These are phyloP conservation scores for Aspergillus texensis DNA, from an alignment of 2,329 filamentous ascomycete genomes.

Conservation along the genomic window DNA sequence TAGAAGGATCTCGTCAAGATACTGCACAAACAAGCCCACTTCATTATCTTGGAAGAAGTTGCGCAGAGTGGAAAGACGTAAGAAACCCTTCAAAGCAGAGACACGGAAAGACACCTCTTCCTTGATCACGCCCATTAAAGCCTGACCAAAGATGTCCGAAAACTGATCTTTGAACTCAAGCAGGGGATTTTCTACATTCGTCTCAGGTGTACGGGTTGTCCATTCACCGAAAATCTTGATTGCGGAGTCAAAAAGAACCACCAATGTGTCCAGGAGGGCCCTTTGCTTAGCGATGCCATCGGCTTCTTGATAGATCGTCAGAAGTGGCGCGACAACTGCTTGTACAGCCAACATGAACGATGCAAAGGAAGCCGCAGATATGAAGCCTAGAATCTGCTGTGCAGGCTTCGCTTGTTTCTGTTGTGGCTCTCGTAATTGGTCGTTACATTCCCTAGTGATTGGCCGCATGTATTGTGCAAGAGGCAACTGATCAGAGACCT, in stretches of 20 bases:
- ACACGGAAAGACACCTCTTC: slow-evolving; percentile 55
- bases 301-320: slow-evolving; percentile 63
- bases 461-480: slow-evolving; percentile 60
- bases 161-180: slow-evolving; percentile 54
- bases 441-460: slow-evolving; percentile 67
- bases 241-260: slow-evolving; percentile 61
- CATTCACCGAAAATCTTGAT: slow-evolving; percentile 60
- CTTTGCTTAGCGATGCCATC: slow-evolving; percentile 65
- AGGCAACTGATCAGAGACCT: slow-evolving; percentile 44
- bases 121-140: slow-evolving; percentile 54
- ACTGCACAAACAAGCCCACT: slow-evolving; percentile 56
- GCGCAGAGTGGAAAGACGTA: slow-evolving; percentile 49
- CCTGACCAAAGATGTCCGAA: slow-evolving; percentile 58
- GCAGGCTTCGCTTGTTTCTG: slow-evolving; percentile 69
- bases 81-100: slow-evolving; percentile 51
- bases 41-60: slow-evolving; percentile 55
- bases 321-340: slow-evolving; percentile 59
- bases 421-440: slow-evolving; percentile 68
- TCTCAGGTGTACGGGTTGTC: slow-evolving; percentile 46
- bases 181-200: slow-evolving; percentile 46
- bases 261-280: slow-evolving; percentile 63
- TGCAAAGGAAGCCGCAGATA: slow-evolving; percentile 57
- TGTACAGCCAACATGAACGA: slow-evolving; percentile 60
- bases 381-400: slow-evolving; percentile 60
- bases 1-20: slow-evolving; percentile 63